These are phyloP conservation scores for Phytopythium vexans DNA, from an alignment of 352 stramenopile genomes.

Conservation along the genomic window DNA sequence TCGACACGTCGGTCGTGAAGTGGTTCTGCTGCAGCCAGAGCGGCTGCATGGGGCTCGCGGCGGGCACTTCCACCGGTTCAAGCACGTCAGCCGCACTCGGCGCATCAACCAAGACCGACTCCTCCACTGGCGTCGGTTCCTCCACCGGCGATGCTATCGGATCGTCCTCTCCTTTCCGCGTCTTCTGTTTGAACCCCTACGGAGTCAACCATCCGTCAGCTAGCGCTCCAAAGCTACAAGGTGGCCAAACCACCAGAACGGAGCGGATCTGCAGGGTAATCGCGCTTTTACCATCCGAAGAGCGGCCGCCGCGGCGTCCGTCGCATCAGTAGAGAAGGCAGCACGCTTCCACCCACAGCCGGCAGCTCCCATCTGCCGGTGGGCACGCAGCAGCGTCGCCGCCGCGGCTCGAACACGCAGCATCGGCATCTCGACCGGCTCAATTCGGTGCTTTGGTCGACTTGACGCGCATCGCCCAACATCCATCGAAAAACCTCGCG, in stretches of 20 bases:
- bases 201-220: not conserved
- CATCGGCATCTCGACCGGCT: slow-evolving; percentile 19
- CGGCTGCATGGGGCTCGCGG: slow-evolving; percentile 57
- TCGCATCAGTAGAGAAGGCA: slow-evolving; percentile 63
- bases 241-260: not conserved
- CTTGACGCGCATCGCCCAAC: not conserved
- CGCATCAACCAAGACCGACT: slow-evolving; percentile 6
- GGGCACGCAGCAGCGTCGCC: slow-evolving; percentile 28
- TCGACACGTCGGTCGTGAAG: slow-evolving; percentile 54
- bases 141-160: slow-evolving; percentile 2
- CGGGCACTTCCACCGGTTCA: slow-evolving; percentile 35
- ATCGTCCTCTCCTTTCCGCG: slow-evolving; percentile 31
- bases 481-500: not conserved
- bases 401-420: slow-evolving; percentile 32
- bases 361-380: slow-evolving; percentile 7
- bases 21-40: slow-evolving; percentile 74
- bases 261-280: not conserved
- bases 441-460: not conserved
- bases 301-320: slow-evolving; percentile 61
- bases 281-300: slow-evolving; percentile 55
- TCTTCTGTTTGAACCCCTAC: slow-evolving; percentile 57
- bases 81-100: slow-evolving; percentile 12
- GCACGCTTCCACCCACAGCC: slow-evolving; percentile 8
- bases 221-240: not conserved
- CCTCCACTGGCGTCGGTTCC: slow-evolving; percentile 1